phyloP scores from a whole-genome alignment of 2,329 filamentous ascomycete genomes.

The Sclerotinia nivalis region DNA sequence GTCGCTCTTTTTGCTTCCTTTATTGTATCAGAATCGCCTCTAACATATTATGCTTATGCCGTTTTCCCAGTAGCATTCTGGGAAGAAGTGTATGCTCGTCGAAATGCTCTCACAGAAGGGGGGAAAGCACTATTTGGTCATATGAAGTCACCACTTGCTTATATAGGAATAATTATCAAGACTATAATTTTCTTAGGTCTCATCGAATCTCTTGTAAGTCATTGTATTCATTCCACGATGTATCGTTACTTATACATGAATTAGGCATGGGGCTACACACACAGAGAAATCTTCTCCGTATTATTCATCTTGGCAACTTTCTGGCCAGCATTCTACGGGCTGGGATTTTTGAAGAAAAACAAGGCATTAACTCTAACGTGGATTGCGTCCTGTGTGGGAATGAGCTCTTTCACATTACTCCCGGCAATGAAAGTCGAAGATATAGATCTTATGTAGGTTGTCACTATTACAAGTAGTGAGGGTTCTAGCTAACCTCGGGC shows the following conservation, averaged over 20 bases:
- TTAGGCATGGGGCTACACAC: conserved; percentile 87
- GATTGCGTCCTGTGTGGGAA: conserved; percentile 73
- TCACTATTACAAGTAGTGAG: not conserved
- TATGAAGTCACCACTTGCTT: conserved; percentile 59
- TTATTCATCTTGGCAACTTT: conserved; percentile 74
- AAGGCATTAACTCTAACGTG: conserved; percentile 66
- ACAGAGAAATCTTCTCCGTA: conserved; percentile 81
- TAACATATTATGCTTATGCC: conserved; percentile 86
- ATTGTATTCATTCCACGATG: not conserved
- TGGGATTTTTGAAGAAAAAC: conserved; percentile 69
- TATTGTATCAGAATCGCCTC: conserved; percentile 73
- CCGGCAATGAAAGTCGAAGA: conserved; percentile 85
- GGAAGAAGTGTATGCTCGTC: conserved; percentile 87
- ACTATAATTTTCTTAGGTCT: conserved; percentile 68
- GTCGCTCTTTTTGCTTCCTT: conserved; percentile 77
- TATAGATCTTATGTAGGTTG: conserved; percentile 67
- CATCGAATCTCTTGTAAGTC: conserved; percentile 72
- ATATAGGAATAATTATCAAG: conserved; percentile 63
- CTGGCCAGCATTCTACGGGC: conserved; percentile 77
- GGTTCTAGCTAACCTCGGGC: conserved; percentile 27
- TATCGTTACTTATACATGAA: conserved; percentile 2
- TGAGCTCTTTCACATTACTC: conserved; percentile 89
- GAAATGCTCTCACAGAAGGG: conserved; percentile 68
- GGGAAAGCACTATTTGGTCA: conserved; percentile 68
- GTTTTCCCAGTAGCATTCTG: conserved; percentile 94